Evolutionary conservation across 2,329 filamentous ascomycete species (phyloP).

Genomic region (Neofusicoccum ribis): DNA sequence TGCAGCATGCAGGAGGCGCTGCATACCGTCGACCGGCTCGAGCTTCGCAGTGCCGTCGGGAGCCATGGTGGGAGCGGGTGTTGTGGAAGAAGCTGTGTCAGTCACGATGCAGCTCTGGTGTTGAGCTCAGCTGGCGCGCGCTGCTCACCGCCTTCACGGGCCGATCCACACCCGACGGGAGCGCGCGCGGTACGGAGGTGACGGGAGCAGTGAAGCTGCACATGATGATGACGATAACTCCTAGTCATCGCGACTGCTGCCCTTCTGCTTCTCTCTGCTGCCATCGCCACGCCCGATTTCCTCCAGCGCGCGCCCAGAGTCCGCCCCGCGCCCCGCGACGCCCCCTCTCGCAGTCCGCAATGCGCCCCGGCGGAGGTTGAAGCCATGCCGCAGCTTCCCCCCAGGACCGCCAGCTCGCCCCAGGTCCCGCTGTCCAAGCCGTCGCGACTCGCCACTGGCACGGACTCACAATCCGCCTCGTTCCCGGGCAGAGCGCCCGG

Average conservation of each 20-base stretch:
- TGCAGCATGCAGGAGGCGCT: not conserved
- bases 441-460: conserved; percentile 2
- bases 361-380: conserved; percentile 19
- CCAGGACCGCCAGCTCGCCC: conserved; percentile 13
- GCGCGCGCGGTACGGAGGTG: conserved; percentile 7
- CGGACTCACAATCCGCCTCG: not conserved
- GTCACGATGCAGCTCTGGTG: conserved; percentile 14
- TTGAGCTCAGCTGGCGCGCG: conserved; percentile 7
- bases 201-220: not conserved
- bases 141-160: conserved; percentile 11
- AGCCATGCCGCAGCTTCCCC: conserved; percentile 19
- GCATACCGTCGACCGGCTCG: conserved; percentile 31
- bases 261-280: not conserved
- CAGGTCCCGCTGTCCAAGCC: conserved; percentile 11
- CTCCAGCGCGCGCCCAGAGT: not conserved
- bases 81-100: not conserved
- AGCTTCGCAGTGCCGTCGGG: not conserved
- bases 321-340: not conserved
- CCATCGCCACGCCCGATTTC: not conserved
- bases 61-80: conserved; percentile 9
- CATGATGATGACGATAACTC: conserved; percentile 14
- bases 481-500: not conserved
- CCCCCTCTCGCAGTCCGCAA: conserved; percentile 8
- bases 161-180: conserved; percentile 13
- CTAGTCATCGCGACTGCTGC: not conserved